Percentiles rank a stretch among this genome's conserved stretches.
Evolutionary conservation across 1,139 yeast genomes (phyloP).

Genomic region (Scheffersomyces segobiensis): DNA sequence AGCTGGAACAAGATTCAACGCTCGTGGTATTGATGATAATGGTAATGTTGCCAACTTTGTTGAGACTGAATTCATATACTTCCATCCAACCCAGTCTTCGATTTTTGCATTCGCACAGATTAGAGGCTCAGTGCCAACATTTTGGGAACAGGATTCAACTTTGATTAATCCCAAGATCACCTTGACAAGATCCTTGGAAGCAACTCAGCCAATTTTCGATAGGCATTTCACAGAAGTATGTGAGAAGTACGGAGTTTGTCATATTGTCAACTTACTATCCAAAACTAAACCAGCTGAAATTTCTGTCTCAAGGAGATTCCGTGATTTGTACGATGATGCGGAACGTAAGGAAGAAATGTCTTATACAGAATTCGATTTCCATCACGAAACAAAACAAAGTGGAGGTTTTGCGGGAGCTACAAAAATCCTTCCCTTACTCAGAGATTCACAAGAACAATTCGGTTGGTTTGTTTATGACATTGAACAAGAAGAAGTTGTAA

Average conservation of each 20-base stretch:
- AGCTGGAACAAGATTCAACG: constrained; percentile 93
- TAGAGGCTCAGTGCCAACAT: constrained; percentile 93
- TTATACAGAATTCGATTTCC: constrained; percentile 89
- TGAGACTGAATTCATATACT: constrained; percentile 78
- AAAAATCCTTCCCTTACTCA: constrained; percentile 63
- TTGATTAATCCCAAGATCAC: constrained; percentile 82
- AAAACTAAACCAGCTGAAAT: constrained; percentile 72
- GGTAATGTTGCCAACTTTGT: constrained; percentile 96
- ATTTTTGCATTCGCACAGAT: constrained; percentile 81
- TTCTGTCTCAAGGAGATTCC: constrained; percentile 69
- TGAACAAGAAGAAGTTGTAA: constrained; percentile 34
- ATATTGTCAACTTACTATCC: constrained; percentile 80
- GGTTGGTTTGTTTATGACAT: constrained; percentile 70
- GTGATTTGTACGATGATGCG: constrained; percentile 50
- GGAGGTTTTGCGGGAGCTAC: constrained; percentile 87
- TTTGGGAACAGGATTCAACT: constrained; percentile 97
- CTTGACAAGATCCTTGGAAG: constrained; percentile 84
- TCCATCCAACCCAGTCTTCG: constrained; percentile 33
- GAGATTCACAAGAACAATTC: constrained; percentile 68
- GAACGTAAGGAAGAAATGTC: constrained; percentile 49
- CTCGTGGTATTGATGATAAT: constrained; percentile 93
- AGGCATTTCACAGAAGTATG: constrained; percentile 72
- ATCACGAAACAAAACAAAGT: constrained; percentile 76
- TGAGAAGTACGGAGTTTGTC: constrained; percentile 81
- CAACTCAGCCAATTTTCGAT: constrained; percentile 88